Evolutionary conservation across 495 filamentous ascomycete species (phyloP), one percentile per base, ranked within the genome.

Genomic region (Halenospora varia): DNA sequence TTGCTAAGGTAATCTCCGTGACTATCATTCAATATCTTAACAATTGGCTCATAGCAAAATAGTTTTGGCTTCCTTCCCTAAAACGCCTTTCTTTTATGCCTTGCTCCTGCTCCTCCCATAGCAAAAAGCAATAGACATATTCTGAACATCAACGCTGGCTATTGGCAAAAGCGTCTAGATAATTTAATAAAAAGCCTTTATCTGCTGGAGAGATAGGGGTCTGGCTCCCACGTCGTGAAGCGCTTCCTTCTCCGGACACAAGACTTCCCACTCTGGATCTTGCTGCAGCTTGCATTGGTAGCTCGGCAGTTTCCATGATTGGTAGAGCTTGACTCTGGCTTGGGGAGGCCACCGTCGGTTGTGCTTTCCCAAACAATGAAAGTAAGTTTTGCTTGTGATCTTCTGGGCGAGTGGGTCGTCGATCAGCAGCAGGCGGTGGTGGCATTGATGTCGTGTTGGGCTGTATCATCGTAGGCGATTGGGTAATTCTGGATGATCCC

Each of bases 121-220:
- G n/a, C n/a, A n/a, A n/a, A n/a, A n/a, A n/a, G n/a, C n/a, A n/a
- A n/a, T n/a, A n/a, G n/a, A n/a, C n/a, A n/a, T n/a, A n/a, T 35
- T 6, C 29, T 6, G 4, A 17, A 44, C 57, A 25, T 57, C 26
- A 62, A 18, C 56, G 56, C 23, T 58, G 53, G 40, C 18, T 45
- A 15, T 59, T 62, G 10, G 79, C 82, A 47, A 87, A 79, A 53
- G 76, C 78, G 60, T 83, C 79, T 66, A 96, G 70, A 70, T 90
- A 95, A 9, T 83, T 86, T 49, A 94, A 72, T 62, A 95, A 72
- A 62, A 95, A 95, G n/a, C 79, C 81, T 64, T 86, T 85, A 62
- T 95, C 83, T 9, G 78, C 83, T 1, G 84, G 80, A 2, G 83
- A 87, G n/a, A 85, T 80, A 20, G 85, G 73, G 35, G 75, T 73